Conservation (phyloP, 306 rosid species). For the Lablab purpureus region DNA sequence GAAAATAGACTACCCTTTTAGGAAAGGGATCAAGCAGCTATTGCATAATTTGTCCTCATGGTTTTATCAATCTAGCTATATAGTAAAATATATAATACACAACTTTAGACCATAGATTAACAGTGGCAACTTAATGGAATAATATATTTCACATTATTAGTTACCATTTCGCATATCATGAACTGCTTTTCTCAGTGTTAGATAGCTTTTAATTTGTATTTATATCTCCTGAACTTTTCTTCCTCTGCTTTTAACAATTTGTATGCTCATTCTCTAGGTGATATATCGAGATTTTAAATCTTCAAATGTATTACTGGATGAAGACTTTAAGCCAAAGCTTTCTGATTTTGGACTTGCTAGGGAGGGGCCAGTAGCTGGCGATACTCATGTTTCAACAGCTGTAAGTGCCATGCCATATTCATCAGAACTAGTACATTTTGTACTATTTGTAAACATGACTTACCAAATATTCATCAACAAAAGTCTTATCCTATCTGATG, state of each 20-base stretch:
- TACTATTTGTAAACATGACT: neutral
- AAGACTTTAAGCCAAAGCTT: conserved; percentile 73
- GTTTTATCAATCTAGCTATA: neutral
- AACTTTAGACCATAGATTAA: neutral
- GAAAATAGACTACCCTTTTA: neutral
- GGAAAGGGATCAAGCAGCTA: neutral
- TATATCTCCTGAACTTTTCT: neutral
- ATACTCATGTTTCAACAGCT: conserved; percentile 89
- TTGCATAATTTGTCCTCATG: neutral
- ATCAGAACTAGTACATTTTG: conserved; percentile 15
- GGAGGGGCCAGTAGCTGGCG: conserved; percentile 80
- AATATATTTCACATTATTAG: neutral
- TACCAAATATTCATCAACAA: neutral
- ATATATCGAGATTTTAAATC: conserved; percentile 83
- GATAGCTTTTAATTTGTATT: neutral
- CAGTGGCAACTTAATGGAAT: neutral
- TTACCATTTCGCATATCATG: neutral
- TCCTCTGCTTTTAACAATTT: conserved; percentile 14
- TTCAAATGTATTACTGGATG: conserved; percentile 79
- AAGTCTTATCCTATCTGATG: neutral
- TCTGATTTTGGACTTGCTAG: conserved; percentile 94
- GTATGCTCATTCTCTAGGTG: conserved; percentile 54
- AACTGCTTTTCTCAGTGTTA: neutral
- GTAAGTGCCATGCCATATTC: conserved; percentile 58
- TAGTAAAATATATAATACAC: neutral